Base-by-base conservation (phyloP, 2,329 filamentous ascomycete species). In the Davidsoniella neocaledoniae region DNA sequence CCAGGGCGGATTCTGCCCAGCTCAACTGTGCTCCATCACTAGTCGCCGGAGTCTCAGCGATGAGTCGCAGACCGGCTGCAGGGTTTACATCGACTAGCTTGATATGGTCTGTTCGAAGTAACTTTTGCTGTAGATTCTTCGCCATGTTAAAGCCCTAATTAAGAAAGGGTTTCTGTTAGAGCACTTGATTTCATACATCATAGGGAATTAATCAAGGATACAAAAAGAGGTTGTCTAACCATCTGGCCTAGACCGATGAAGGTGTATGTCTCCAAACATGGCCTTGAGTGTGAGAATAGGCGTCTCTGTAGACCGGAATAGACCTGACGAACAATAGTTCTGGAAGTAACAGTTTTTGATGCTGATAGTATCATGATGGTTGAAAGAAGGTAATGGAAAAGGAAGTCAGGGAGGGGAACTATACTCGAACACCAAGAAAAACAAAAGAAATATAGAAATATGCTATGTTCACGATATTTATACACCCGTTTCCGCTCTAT, bases 241-340 rank as follows among this genome's bases (percentile, higher is more conserved):
- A 79, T 79, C 55, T 77, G 74, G 5, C 75, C 75, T 12, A 79
- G 62, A 12, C 75, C 75, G 50, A 79, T 69, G 57, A 79, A 78
- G 57, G 69, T 74, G 62, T 77, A 78, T 42, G 62, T 70, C 42
- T 76, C 71, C 49, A 71, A 58, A 52, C 70, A 63, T 25, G 63
- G 59, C 9, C 68, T 50, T 46, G 74, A 68, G 8, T 64, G 66
- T 17, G 72, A 69, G 58, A 78, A 77, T n/a, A 62, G 62, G 48
- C 74, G 67, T 53, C 63, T 64, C 55, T 68, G 67, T 52, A 60
- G 58, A 38, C 54, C 37, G 61, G 14, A 12, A 10, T 33, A 33
- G 12, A 33, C 4, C 6, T 12, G 29, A 33, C 9, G 29, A 33
- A 33, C 29, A 9, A 12, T 12, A 33, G 29, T 33, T 12, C 29